Base-by-base conservation (phyloP, 1,284 basidiomycete genomes). In the Phellinidium pouzarii region DNA sequence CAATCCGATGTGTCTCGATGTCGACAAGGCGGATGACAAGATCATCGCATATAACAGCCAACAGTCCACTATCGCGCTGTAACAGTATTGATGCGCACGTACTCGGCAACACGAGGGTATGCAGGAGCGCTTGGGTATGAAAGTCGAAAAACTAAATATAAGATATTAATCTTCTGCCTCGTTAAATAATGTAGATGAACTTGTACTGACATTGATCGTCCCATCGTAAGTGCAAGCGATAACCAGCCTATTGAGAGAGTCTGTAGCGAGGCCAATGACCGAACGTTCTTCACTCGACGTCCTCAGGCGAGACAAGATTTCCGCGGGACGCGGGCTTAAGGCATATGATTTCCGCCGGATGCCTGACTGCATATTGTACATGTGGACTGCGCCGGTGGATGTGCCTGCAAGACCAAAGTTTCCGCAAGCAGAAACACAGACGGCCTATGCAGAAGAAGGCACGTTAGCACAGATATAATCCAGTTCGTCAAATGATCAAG, bases 321-420 rank as follows among this genome's bases (percentile, higher is more conserved):
- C 81, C 51, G 69, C 63, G 31, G 84, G 84, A 59, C 78, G 78
- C 4, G 77, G 66, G 0, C 82, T 85, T 20, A 91, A 68, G 48
- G 76, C 73, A 64, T 89, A 95, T 1, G 77, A 74, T 68, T 90
- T 89, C 41, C 96, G 77, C 61, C 83, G 81, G 56, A 94, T 80
- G 1, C 95, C 96, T 11, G 90, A 94, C 69, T 99, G 95, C 84
- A 97, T 84, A 65, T 96, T 97, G 86, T 91, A 96, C 83, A 94
- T 85, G 53, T 81, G 70, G 48, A 96, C 86, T 36, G 76, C 74
- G 6, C 91, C 91, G 0, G 79, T 84, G 1, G 87, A 87, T 1
- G 88, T 87, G 23, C 90, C 82, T 1, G 86, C 87, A 4, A 99
- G 70, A 37, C 89, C 92, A 67, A 97, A 99, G 65, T 99, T 99